A percentile compares a stretch with the other conserved stretches of the same genome.
Conservation (phyloP, 371 early-diverging fungal species). For the Mucor lusitanicus region DNA sequence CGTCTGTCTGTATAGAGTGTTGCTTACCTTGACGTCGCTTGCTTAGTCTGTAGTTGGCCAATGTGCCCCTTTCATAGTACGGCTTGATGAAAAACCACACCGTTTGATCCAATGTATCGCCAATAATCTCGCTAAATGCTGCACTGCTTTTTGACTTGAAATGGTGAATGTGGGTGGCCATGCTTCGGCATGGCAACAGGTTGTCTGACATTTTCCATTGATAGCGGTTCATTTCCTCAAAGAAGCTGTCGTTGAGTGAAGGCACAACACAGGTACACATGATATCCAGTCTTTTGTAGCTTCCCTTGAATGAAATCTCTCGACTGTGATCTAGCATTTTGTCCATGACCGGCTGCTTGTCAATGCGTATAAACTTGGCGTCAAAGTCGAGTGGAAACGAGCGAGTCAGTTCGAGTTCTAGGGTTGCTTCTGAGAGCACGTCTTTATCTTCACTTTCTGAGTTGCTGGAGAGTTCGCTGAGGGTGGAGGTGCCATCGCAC, state of each 20-base stretch:
- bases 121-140: neutral
- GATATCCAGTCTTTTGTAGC: neutral
- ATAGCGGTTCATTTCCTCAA: neutral
- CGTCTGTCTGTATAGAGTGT: neutral
- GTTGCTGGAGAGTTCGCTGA: neutral
- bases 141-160: neutral
- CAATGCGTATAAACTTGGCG: neutral
- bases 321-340: neutral
- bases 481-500: neutral
- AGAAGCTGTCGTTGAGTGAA: neutral
- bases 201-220: conserved; percentile 1
- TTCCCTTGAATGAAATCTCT: neutral
- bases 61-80: neutral
- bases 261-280: neutral
- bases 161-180: conserved; percentile 3
- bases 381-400: neutral
- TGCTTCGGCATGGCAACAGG: conserved; percentile 6
- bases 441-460: neutral
- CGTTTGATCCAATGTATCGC: neutral
- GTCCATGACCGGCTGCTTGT: neutral
- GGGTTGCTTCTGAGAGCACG: neutral
- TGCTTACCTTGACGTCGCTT: neutral
- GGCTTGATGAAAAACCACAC: conserved; percentile 4
- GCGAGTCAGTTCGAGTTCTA: neutral
- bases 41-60: neutral